These are phyloP conservation scores for Candida vaughaniae DNA, from an alignment of 805 yeast genomes.

Conservation along the genomic window DNA sequence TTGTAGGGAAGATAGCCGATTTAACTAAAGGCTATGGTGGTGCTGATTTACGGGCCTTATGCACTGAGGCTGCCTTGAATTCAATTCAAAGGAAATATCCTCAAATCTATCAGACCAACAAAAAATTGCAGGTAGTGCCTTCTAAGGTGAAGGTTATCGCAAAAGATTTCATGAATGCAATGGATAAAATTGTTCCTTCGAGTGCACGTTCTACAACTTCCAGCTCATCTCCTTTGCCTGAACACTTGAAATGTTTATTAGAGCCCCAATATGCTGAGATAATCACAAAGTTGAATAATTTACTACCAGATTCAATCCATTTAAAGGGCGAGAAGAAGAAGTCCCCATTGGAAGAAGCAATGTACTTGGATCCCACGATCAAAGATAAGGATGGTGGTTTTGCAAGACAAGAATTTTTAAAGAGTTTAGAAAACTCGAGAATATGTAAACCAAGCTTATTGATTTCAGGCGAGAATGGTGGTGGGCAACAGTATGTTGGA, in stretches of 20 bases:
- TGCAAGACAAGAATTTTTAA: constrained; percentile 60
- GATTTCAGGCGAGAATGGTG: constrained; percentile 70
- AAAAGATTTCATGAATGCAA: constrained; percentile 80
- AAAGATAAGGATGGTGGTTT: constrained; percentile 65
- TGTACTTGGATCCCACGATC: constrained; percentile 57
- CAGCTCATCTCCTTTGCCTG: constrained; percentile 77
- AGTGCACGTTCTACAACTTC: constrained; percentile 81
- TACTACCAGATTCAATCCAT: constrained; percentile 56
- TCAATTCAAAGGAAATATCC: constrained; percentile 92
- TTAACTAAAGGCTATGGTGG: constrained; percentile 97
- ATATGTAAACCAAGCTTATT: constrained; percentile 80
- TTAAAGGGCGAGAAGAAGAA: constrained; percentile 39
- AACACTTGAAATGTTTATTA: constrained; percentile 63
- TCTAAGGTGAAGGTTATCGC: constrained; percentile 68
- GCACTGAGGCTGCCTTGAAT: constrained; percentile 93
- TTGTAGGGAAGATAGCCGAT: constrained; percentile 66
- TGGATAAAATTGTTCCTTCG: constrained; percentile 87
- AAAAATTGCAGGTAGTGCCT: constrained; percentile 74
- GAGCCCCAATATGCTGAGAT: constrained; percentile 48
- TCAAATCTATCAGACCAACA: constrained; percentile 77
- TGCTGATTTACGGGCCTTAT: constrained; percentile 90
- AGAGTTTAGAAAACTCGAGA: constrained; percentile 53
- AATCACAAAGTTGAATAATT: constrained; percentile 45
- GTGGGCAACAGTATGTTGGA: constrained; percentile 84
- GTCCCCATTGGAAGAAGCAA: constrained; percentile 66